Evolutionary conservation across 257 asterid genomes (phyloP), one percentile per base, ranked within the genome.

Genomic region (Solanum etuberosum): DNA sequence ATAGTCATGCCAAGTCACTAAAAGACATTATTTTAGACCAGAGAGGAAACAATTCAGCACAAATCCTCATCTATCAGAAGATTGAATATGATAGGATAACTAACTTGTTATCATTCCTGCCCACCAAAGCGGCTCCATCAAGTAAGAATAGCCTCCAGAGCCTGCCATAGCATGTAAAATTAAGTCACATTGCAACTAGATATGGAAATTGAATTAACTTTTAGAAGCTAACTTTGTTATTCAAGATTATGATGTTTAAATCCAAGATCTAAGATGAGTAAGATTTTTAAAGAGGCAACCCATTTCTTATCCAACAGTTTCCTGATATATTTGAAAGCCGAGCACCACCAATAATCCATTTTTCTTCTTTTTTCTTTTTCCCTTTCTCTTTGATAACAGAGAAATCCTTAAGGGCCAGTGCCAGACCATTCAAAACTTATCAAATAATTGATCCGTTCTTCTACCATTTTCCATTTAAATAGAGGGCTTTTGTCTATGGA

Each of bases 41-140:
- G 11, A 43, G 27, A 34, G 12, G 32, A 16, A 77, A 46, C 11
- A 43, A 9, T 27, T 38, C 61, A 77, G 37, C 37, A 80, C 84
- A 80, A 80, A 43, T 80, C 84, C 40, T 43, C 65, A 80, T 9
- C 9, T 48, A 46, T 80, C 85, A 80, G 18, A 80, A 80, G 29
- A 80, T 46, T 80, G 67, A 80, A 46, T 80, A 9, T 38, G 85
- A 48, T 80, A 46, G 61, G 15, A 5, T 13, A 87, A 81, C 96
- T 93, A 87, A 94, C 99, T 96, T 83, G 97, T 89, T 57, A 95
- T 93, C 98, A 95, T 92, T 89, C 99, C 99, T 34, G 92, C 90
- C 98, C 99, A 96, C 99, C 99, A 96, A n/a, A 94, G 91, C 48
- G 98, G 98, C 90, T 96, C 99, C 34, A 90, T 89, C 54, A 96